A percentile compares a stretch with the other conserved stretches of the same genome.
Conservation (phyloP, 2,329 filamentous ascomycete species). For the Byssochlamys sp. region DNA sequence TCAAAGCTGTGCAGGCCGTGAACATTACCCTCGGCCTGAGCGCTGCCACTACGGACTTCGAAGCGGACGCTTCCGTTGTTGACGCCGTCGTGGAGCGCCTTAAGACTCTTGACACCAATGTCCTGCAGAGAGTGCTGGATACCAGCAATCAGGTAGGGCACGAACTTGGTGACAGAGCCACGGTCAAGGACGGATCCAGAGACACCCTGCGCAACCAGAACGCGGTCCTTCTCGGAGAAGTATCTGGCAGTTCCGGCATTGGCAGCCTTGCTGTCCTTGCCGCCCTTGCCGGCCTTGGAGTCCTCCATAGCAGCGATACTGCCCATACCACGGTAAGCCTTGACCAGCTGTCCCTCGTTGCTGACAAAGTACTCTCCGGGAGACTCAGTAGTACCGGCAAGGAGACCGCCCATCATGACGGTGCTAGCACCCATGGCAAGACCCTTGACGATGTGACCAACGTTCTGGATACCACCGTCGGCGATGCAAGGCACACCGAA, state of each 20-base stretch:
- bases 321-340: slow-evolving; percentile 98
- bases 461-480: slow-evolving; percentile 94
- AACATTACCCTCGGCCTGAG: slow-evolving; percentile 91
- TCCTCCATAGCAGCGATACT: slow-evolving; percentile 99
- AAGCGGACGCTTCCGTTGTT: slow-evolving; percentile 70
- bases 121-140: slow-evolving; percentile 97
- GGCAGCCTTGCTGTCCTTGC: slow-evolving; percentile 56
- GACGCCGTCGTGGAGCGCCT: slow-evolving; percentile 66
- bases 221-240: slow-evolving; percentile 91
- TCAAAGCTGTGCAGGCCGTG: slow-evolving; percentile 96
- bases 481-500: slow-evolving; percentile 98
- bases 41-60: slow-evolving; percentile 86
- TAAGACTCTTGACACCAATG: slow-evolving; percentile 73
- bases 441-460: slow-evolving; percentile 98
- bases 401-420: slow-evolving; percentile 98
- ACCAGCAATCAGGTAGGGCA: slow-evolving; percentile 89
- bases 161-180: slow-evolving; percentile 80
- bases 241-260: slow-evolving; percentile 96
- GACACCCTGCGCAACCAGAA: slow-evolving; percentile 93
- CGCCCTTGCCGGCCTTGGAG: slow-evolving; percentile 76
- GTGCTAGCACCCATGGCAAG: slow-evolving; percentile 87
- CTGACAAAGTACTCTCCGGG: slow-evolving; percentile 94
- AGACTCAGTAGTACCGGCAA: slow-evolving; percentile 94
- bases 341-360: slow-evolving; percentile 92
- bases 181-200: slow-evolving; percentile 56